phyloP scores from a whole-genome alignment of 305 asterid genomes.

The Fraxinus sp. region DNA sequence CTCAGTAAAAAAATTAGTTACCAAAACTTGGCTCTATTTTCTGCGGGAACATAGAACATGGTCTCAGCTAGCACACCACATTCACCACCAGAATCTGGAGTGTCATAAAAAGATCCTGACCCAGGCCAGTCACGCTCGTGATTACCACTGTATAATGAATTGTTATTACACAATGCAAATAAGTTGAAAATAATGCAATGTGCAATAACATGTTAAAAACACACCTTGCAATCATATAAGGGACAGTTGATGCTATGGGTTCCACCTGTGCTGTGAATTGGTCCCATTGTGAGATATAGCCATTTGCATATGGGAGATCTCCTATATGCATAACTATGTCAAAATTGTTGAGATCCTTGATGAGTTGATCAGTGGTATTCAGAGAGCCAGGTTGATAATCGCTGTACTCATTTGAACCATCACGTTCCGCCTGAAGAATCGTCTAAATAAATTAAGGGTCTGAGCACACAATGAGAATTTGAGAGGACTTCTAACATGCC shows the following conservation, averaged over 20 bases:
- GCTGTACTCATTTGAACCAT: slow-evolving; percentile 52
- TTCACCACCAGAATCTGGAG: neutral
- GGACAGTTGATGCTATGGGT: slow-evolving; percentile 47
- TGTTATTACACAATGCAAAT: neutral
- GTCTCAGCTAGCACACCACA: neutral
- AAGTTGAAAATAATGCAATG: neutral
- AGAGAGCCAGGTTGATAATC: slow-evolving; percentile 51
- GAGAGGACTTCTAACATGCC: neutral
- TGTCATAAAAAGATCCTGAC: neutral
- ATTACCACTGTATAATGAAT: slow-evolving; percentile 11
- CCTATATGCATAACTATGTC: slow-evolving; percentile 60
- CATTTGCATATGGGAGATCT: slow-evolving; percentile 55
- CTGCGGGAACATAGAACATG: neutral
- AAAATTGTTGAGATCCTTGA: slow-evolving; percentile 38
- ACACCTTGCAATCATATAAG: slow-evolving; percentile 58
- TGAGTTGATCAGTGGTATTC: slow-evolving; percentile 44
- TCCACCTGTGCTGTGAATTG: slow-evolving; percentile 60
- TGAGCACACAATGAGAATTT: neutral
- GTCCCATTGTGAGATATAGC: slow-evolving; percentile 60
- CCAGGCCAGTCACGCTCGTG: neutral
- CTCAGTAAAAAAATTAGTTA: neutral
- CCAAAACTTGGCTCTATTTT: neutral
- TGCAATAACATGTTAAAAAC: neutral
- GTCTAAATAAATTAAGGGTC: neutral
- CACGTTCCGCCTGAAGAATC: slow-evolving; percentile 36